Base-by-base conservation (phyloP, 768 basidiomycete genomes). In the Trametes elegans region DNA sequence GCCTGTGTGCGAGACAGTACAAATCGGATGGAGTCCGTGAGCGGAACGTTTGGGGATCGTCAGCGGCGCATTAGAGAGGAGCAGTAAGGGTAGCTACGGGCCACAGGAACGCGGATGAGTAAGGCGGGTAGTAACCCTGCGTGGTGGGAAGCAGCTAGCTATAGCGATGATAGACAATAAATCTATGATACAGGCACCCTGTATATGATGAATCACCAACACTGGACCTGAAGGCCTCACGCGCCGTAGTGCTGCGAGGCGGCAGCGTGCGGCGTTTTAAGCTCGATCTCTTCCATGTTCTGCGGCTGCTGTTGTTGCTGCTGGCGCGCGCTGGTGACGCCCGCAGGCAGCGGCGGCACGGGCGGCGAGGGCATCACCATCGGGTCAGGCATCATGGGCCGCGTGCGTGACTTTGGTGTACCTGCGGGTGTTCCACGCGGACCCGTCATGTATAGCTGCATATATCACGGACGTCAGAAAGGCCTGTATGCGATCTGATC, bases 271-370 rank as follows among this genome's bases (percentile, higher is more conserved):
- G 64, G 62, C 24, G 64, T 61, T 21, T 24, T 41, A 57, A 70
- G 57, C 53, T 70, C 68, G 57, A 70, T 65, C 53, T 67, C 68
- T 44, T 70, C 68, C 29, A 59, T 40, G 23, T 39, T 41, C 38
- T 40, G 48, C 28, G 8, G 46, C n/a, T 40, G 45, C 14, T 28
- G 23, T 23, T 40, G 26, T 23, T 4, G 32, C 11, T 8, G 45
- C 28, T 28, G 36, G 40, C 26, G 32, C 32, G 46, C 24, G 35
- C 35, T 32, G 21, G 34, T 44, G n/a, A n/a, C n/a, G n/a, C n/a
- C n/a, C 26, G 35, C 29, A 16, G 49, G 55, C 35, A 48, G 29
- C 14, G 31, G 24, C 11, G 49, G 56, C 24, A 40, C 27, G 24
- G 53, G 14, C 10, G n/a, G n/a, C n/a, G 49, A 28, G 24, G 55